Percentiles rank a stretch among this genome's conserved stretches.
Evolutionary conservation across 1,284 basidiomycete genomes (phyloP).

Genomic region (Neolentinus lepideus): DNA sequence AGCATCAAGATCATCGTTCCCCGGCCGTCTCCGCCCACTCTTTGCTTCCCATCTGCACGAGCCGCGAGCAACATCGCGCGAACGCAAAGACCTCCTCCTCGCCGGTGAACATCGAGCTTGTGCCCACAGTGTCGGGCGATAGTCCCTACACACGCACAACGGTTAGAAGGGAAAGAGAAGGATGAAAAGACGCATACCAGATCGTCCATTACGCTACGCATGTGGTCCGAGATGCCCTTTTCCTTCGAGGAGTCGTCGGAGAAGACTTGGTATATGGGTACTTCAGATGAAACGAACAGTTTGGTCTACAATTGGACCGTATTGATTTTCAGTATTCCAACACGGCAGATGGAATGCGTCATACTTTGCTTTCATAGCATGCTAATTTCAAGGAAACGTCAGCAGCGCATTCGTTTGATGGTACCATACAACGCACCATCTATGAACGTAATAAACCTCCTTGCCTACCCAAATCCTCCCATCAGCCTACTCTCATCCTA

Average conservation of each 20-base stretch:
- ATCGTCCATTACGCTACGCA: constrained; percentile 87
- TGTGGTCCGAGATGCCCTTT: constrained; percentile 62
- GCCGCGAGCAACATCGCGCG: constrained; percentile 83
- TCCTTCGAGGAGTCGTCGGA: constrained; percentile 55
- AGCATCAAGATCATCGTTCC: neutral
- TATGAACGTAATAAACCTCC: constrained; percentile 96
- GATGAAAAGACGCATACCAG: constrained; percentile 44
- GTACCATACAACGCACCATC: constrained; percentile 53
- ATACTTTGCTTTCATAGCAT: constrained; percentile 79
- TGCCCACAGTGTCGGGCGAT: constrained; percentile 64
- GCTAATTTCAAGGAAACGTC: constrained; percentile 32
- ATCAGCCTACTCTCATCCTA: neutral
- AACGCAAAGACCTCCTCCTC: constrained; percentile 96
- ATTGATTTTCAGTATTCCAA: constrained; percentile 24
- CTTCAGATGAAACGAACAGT: constrained; percentile 85
- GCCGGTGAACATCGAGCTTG: constrained; percentile 83
- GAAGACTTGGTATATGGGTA: constrained; percentile 84
- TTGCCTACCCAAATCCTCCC: constrained; percentile 42
- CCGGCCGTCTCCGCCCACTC: constrained; percentile 74
- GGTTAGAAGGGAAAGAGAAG: neutral
- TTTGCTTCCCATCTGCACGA: constrained; percentile 88
- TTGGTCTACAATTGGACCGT: constrained; percentile 77
- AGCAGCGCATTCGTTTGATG: neutral
- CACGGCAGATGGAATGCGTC: neutral
- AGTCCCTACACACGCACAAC: constrained; percentile 49